Conservation (phyloP, 2,329 filamentous ascomycete species). For the Colletotrichum liaoningense region DNA sequence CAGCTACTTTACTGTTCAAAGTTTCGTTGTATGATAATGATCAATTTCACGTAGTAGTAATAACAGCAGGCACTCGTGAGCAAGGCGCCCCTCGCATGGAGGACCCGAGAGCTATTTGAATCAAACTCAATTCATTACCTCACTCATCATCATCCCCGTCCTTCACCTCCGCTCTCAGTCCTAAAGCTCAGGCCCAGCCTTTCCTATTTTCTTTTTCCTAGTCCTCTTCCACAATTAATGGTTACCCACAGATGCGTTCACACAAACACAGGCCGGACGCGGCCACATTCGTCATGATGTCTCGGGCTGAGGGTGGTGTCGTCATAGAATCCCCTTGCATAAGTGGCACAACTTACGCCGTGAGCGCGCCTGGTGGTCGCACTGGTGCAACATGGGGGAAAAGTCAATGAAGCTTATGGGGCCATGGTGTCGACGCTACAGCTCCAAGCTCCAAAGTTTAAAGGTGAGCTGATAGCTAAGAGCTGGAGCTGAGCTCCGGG, state of each 20-base stretch:
- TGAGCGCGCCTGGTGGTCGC: background rate
- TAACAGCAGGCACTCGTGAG: background rate
- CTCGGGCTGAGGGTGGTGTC: slow-evolving; percentile 34
- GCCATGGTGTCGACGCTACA: background rate
- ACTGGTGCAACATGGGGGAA: background rate
- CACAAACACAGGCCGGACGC: slow-evolving; percentile 17
- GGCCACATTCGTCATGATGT: slow-evolving; percentile 33
- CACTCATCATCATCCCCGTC: background rate
- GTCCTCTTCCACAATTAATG: background rate
- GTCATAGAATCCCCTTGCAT: slow-evolving; percentile 38
- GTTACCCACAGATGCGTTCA: slow-evolving; percentile 26
- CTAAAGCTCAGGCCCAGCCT: background rate
- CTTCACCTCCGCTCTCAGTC: background rate
- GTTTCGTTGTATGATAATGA: background rate
- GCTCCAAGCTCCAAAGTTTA: background rate
- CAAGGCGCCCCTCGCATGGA: background rate
- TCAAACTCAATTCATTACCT: slow-evolving; percentile 22
- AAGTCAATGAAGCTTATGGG: slow-evolving; percentile 1
- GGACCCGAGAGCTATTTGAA: slow-evolving; percentile 30
- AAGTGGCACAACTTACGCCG: slow-evolving; percentile 30
- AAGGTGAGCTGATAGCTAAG: background rate
- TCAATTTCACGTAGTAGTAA: background rate
- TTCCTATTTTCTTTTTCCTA: background rate
- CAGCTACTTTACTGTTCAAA: too few species aligned
- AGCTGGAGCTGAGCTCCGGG: background rate